A percentile compares a stretch with the other conserved stretches of the same genome.
Conservation (phyloP, 2,329 filamentous ascomycete species). For the Nigrospora oryzae region DNA sequence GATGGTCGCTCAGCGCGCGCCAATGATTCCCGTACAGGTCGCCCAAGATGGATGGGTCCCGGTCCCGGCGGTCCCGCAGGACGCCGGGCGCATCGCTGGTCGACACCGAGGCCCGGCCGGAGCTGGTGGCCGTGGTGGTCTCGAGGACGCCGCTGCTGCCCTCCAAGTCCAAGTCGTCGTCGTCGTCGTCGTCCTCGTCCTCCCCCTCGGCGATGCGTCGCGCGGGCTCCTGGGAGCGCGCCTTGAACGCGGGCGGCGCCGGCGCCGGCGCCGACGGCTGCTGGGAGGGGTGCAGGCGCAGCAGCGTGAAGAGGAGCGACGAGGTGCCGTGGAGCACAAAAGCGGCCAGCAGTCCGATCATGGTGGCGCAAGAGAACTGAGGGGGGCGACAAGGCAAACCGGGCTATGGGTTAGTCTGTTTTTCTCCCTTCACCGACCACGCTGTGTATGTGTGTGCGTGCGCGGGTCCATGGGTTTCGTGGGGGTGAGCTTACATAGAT, state of each 20-base stretch:
- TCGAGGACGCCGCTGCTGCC: background rate
- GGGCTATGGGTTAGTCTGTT: too few relatives aligned
- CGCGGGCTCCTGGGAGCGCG: background rate
- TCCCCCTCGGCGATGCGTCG: background rate
- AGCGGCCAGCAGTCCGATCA: conserved; percentile 18
- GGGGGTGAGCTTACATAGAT: conserved; percentile 19
- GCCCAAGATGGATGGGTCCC: background rate
- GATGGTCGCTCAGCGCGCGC: conserved; percentile 11
- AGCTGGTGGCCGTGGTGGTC: background rate
- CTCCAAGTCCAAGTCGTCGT: background rate
- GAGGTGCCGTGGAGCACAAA: conserved; percentile 16
- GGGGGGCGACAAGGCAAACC: background rate
- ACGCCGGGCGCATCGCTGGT: background rate
- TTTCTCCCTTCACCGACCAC: too few relatives aligned
- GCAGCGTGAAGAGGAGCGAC: conserved; percentile 16
- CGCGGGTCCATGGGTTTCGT: background rate
- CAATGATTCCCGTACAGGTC: conserved; percentile 16
- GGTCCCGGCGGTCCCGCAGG: background rate
- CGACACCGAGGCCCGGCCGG: background rate
- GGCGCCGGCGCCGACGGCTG: conserved; percentile 6
- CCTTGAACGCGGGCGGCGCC: conserved; percentile 4
- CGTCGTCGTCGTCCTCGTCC: conserved; percentile 3
- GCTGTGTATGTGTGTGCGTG: too few relatives aligned
- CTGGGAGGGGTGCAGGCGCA: conserved; percentile 14
- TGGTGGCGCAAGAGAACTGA: conserved; percentile 18